A percentile compares a stretch with the other conserved stretches of the same genome.
phyloP scores from a whole-genome alignment of 106 monocot species.

The Apostasia ramifera region DNA sequence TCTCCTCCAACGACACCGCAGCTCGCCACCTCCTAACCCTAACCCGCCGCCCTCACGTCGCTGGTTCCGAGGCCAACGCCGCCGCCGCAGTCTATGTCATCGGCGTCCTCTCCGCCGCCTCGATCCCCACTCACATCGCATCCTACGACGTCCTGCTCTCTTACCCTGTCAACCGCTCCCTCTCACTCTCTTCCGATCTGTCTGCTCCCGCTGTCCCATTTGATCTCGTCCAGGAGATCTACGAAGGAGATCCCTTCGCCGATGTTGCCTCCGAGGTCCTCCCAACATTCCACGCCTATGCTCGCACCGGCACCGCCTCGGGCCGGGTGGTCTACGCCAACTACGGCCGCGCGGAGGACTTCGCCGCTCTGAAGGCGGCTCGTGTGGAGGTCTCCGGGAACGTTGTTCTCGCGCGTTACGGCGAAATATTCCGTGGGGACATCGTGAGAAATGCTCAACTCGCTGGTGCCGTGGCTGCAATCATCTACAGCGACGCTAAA shows the following conservation, averaged over 20 bases:
- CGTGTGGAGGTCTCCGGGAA: constrained; percentile 38
- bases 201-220: constrained; percentile 7
- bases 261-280: constrained; percentile 16
- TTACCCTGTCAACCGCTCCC: constrained; percentile 41
- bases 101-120: constrained; percentile 27
- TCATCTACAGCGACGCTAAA: constrained; percentile 42
- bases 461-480: constrained; percentile 48
- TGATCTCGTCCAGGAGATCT: constrained; percentile 25
- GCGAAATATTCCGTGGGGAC: constrained; percentile 66
- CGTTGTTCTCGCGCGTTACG: constrained; percentile 60
- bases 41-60: constrained; percentile 49
- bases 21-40: constrained; percentile 46
- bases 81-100: constrained; percentile 29
- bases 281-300: constrained; percentile 75
- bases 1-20: constrained; percentile 42
- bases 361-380: constrained; percentile 16
- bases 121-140: constrained; percentile 21
- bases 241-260: constrained; percentile 35
- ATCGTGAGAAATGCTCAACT: constrained; percentile 54
- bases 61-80: constrained; percentile 36
- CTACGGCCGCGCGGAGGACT: constrained; percentile 74
- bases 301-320: constrained; percentile 37
- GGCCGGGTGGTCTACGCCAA: constrained; percentile 55
- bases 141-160: constrained; percentile 45
- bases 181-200: constrained; percentile 15